Evolutionary conservation across 2,329 filamentous ascomycete genomes (phyloP).

Genomic region (Chrysosporium queenslandicum): DNA sequence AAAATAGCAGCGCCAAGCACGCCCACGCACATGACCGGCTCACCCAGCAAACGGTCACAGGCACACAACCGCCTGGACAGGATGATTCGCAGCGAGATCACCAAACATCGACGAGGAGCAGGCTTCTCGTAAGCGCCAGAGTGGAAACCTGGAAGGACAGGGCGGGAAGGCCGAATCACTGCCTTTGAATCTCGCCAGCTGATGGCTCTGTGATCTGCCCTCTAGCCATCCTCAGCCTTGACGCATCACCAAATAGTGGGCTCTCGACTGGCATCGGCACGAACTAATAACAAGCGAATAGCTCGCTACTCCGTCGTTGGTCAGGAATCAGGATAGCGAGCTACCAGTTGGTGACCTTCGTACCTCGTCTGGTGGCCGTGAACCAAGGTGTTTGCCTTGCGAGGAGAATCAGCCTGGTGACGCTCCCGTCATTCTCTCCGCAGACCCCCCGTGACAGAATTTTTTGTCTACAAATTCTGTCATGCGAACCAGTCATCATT

Average conservation of each 20-base stretch:
- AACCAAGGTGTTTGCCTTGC: conserved; percentile 4
- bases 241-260: neutral
- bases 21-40: neutral
- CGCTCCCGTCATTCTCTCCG: neutral
- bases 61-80: neutral
- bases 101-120: neutral
- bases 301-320: too few relatives aligned
- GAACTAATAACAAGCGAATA: neutral
- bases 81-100: neutral
- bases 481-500: conserved; percentile 11
- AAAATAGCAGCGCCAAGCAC: neutral
- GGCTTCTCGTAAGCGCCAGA: neutral
- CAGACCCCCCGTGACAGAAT: neutral
- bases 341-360: too few relatives aligned
- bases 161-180: neutral
- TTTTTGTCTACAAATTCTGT: neutral
- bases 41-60: neutral
- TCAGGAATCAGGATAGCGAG: too few relatives aligned
- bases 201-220: neutral
- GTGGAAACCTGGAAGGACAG: too few relatives aligned
- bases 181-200: neutral
- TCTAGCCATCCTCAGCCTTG: neutral
- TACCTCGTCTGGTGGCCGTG: too few relatives aligned
- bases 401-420: neutral
- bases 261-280: neutral